Percentiles rank a stretch among this genome's conserved stretches.
Conservation (phyloP, 2,329 filamentous ascomycete species). For the Botrytis byssoidea region DNA sequence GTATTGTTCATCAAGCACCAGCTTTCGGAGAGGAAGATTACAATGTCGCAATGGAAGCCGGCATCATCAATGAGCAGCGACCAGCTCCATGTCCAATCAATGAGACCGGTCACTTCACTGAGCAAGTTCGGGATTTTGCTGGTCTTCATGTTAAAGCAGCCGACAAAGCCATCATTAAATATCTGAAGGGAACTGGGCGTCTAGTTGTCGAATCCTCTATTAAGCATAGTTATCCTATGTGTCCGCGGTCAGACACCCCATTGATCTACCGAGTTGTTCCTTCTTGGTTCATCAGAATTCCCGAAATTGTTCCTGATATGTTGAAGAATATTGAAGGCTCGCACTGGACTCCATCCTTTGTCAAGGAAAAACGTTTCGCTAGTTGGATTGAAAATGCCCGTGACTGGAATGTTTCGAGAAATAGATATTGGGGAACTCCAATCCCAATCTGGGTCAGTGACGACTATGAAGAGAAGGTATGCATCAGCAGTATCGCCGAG, state of each 20-base stretch:
- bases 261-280: conserved; percentile 90
- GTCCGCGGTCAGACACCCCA: conserved; percentile 90
- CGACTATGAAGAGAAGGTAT: conserved; percentile 82
- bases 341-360: conserved; percentile 86
- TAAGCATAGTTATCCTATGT: conserved; percentile 90
- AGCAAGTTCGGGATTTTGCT: conserved; percentile 73
- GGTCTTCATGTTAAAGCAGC: conserved; percentile 90
- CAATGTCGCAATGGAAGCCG: conserved; percentile 71
- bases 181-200: conserved; percentile 73
- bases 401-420: conserved; percentile 94
- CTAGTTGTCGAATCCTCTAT: conserved; percentile 83
- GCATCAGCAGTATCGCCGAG: conserved; percentile 80
- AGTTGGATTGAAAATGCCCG: conserved; percentile 89
- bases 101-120: conserved; percentile 75
- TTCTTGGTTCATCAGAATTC: conserved; percentile 92
- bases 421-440: conserved; percentile 93
- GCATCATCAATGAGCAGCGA: conserved; percentile 73
- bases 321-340: conserved; percentile 85
- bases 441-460: conserved; percentile 91
- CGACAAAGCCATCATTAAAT: conserved; percentile 89
- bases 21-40: conserved; percentile 98
- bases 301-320: conserved; percentile 80
- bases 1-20: conserved; percentile 90
- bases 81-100: conserved; percentile 91
- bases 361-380: conserved; percentile 87